Base-by-base conservation (phyloP, 2,329 filamentous ascomycete species). In the Aureobasidium namibiae region DNA sequence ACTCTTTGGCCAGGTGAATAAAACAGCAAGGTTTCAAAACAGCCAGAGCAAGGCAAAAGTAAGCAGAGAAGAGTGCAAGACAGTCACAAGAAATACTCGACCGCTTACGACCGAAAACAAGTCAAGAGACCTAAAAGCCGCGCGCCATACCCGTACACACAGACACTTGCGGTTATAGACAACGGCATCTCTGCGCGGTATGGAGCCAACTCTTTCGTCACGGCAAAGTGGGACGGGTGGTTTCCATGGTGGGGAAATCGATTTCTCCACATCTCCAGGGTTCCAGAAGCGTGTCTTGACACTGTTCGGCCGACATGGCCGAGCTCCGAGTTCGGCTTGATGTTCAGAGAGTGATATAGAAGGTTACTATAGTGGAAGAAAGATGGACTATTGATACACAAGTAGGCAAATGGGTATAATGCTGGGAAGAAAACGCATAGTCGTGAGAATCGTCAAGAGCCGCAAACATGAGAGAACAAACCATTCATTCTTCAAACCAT, bases 261-360 rank as follows among this genome's bases (percentile, higher is more conserved):
- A 56, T 42, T 56, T 45, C 52, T 56, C 52, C 52, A 56, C 52
- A 56, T 56, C 49, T 53, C 49, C 49, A 53, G 49, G n/a, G 7
- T 31, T 4, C 13, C 38, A 31, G 10, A 10, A 31, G 29, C 10
- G 29, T 31, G 5, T 31, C 13, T 41, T 38, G 36, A 14, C 49
- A n/a, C n/a, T n/a, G n/a, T 33, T 53, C 36, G 23, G 36, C 23
- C 36, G 49, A 36, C 31, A 23, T 24, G 8, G 31, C 45, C 46
- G 46, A 50, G 14, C n/a, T 14, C 23, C 48, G 34, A 14, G 13
- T 21, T 41, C 49, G 49, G 49, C 49, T 41, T 29, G 23, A 31
- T 53, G 49, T 4, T 53, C 49, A 36, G 49, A 10, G 36, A 41
- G n/a, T 29, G 6, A 46, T 16, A 31, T 1, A 11, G 3, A 21